Conservation (phyloP, 768 basidiomycete species). For the Kwoniella mangroviensis region DNA sequence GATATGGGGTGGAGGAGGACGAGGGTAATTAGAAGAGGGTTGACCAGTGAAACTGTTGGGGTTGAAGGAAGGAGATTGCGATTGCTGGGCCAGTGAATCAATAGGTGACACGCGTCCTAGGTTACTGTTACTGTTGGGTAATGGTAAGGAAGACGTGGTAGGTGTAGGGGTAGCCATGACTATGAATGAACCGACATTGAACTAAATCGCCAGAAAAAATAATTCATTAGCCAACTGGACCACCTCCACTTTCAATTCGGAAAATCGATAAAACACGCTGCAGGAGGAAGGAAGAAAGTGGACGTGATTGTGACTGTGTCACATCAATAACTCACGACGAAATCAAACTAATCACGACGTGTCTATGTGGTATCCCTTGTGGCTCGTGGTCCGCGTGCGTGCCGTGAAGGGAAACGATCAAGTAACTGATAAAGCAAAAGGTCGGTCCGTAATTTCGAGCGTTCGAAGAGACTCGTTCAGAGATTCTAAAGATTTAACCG, state of each 20-base stretch:
- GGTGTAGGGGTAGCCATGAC: slow-evolving; percentile 25
- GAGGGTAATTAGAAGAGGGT: slow-evolving; percentile 17
- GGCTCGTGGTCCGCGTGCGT: no score
- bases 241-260: neutral
- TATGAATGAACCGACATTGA: neutral
- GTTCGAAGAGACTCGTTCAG: no score
- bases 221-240: slow-evolving; percentile 1
- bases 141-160: slow-evolving; percentile 18
- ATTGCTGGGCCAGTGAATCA: slow-evolving; percentile 2
- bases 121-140: slow-evolving; percentile 23
- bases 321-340: neutral
- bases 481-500: no score
- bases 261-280: neutral
- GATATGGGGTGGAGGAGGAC: slow-evolving; percentile 21
- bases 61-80: slow-evolving; percentile 8
- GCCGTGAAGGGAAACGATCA: no score
- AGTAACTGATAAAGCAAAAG: no score
- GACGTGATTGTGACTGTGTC: neutral
- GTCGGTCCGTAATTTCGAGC: no score
- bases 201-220: neutral
- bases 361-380: no score
- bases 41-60: slow-evolving; percentile 10
- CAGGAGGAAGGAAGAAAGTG: neutral
- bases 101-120: slow-evolving; percentile 19
- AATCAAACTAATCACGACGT: no score